Conservation (phyloP, 768 basidiomycete species). For the Glaciozyma martinii region DNA sequence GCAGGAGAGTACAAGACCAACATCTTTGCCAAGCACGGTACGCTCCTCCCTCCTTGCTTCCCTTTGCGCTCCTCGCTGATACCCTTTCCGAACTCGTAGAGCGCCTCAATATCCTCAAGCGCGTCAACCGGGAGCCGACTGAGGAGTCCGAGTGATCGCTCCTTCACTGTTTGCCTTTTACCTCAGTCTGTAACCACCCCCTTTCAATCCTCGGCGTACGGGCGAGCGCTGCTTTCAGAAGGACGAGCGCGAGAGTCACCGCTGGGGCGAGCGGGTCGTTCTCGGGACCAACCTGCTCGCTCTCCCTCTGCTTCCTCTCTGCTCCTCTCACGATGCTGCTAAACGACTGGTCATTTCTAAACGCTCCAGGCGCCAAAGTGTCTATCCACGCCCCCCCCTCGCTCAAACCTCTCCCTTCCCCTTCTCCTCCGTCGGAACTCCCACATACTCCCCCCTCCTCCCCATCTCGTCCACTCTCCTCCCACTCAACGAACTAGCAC, state of each 20-base stretch:
- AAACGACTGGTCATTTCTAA: too few relatives aligned
- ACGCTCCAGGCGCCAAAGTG: too few relatives aligned
- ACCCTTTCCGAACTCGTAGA: neutral
- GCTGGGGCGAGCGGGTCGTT: too few relatives aligned
- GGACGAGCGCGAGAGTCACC: too few relatives aligned
- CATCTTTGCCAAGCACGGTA: slow-evolving; percentile 20
- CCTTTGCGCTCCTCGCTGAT: neutral
- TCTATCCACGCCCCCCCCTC: too few relatives aligned
- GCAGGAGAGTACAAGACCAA: slow-evolving; percentile 15
- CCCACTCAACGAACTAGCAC: neutral
- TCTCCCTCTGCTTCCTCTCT: too few relatives aligned
- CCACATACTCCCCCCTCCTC: neutral
- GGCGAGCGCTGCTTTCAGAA: too few relatives aligned
- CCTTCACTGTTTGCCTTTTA: too few relatives aligned
- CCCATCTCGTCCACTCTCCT: neutral
- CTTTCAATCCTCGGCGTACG: too few relatives aligned
- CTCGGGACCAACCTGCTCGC: too few relatives aligned
- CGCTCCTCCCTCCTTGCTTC: neutral
- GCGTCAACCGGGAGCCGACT: slow-evolving; percentile 1
- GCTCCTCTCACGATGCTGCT: too few relatives aligned
- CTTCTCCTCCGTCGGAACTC: neutral
- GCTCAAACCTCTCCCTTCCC: neutral
- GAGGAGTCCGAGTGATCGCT: neutral
- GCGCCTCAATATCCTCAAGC: slow-evolving; percentile 20
- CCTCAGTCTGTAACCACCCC: too few relatives aligned